These are phyloP conservation scores for Xylariales sp. DNA, from an alignment of 2,329 filamentous ascomycete genomes.

Conservation along the genomic window DNA sequence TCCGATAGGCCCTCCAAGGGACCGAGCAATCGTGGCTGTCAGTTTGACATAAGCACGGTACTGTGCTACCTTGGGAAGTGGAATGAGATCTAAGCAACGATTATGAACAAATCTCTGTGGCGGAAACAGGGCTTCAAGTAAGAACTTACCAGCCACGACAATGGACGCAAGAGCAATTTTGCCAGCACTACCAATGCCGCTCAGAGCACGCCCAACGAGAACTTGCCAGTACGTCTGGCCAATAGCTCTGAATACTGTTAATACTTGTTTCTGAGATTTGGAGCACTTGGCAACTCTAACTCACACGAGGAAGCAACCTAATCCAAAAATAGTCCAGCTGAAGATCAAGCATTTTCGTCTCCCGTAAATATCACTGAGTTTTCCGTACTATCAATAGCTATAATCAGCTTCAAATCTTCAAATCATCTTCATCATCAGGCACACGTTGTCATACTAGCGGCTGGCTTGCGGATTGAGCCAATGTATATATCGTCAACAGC, in stretches of 20 bases:
- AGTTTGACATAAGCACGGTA: background rate
- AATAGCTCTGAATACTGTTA: background rate
- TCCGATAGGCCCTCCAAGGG: slow-evolving; percentile 1
- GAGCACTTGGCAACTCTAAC: too few species aligned
- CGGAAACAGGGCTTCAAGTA: too few species aligned
- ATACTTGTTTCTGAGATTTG: too few species aligned
- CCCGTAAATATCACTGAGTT: background rate
- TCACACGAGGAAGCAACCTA: background rate
- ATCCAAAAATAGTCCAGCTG: background rate
- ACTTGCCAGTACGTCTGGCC: background rate
- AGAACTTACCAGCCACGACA: background rate
- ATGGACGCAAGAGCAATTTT: background rate
- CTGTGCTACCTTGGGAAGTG: background rate
- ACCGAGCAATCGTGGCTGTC: background rate
- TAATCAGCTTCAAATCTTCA: too few species aligned
- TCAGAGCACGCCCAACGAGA: background rate
- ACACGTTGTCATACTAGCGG: background rate
- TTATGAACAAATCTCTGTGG: too few species aligned
- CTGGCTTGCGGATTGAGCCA: background rate
- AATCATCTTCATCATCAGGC: background rate
- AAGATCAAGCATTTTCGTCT: background rate
- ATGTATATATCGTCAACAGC: background rate
- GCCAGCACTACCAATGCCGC: background rate
- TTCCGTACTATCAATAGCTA: background rate
- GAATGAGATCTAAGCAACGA: background rate